These are phyloP conservation scores for Zasmidium angulare DNA, from an alignment of 2,329 filamentous ascomycete genomes.

Conservation along the genomic window DNA sequence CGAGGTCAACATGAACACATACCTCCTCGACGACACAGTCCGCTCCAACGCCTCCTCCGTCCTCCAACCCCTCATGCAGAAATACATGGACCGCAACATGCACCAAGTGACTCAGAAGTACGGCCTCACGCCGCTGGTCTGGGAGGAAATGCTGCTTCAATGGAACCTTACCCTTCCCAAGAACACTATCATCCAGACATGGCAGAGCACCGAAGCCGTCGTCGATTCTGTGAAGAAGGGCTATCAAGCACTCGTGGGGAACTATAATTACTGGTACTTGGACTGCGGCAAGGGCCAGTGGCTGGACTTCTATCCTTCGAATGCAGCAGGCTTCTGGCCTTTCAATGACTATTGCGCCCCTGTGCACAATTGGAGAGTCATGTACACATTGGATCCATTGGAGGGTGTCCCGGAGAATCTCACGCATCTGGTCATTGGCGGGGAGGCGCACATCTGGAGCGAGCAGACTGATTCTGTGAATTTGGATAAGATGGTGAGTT, in stretches of 20 bases:
- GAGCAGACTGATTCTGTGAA: constrained; percentile 76
- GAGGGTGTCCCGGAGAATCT: constrained; percentile 60
- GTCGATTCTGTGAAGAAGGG: constrained; percentile 61
- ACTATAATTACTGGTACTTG: constrained; percentile 73
- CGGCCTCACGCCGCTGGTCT: constrained; percentile 73
- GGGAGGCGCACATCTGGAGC: constrained; percentile 78
- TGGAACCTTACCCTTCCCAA: constrained; percentile 74
- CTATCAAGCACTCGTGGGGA: constrained; percentile 70
- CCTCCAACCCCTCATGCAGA: constrained; percentile 73
- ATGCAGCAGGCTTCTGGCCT: constrained; percentile 59
- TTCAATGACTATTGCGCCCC: constrained; percentile 81
- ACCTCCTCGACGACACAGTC: constrained; percentile 71
- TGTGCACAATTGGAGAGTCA: constrained; percentile 74
- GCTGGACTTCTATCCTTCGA: constrained; percentile 65
- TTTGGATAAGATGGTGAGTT: constrained; percentile 62
- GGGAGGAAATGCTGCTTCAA: constrained; percentile 80
- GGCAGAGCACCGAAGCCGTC: constrained; percentile 66
- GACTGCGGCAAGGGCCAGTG: constrained; percentile 81
- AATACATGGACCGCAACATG: constrained; percentile 71
- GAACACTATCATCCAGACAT: constrained; percentile 76
- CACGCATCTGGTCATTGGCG: constrained; percentile 71
- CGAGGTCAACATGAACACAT: constrained; percentile 77
- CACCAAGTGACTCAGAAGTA: constrained; percentile 57
- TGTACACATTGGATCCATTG: constrained; percentile 78
- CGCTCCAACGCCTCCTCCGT: constrained; percentile 63